A percentile compares a stretch with the other conserved stretches of the same genome.
Evolutionary conservation across 2,329 filamentous ascomycete species (phyloP).

Genomic region (Ophiostoma quercus): DNA sequence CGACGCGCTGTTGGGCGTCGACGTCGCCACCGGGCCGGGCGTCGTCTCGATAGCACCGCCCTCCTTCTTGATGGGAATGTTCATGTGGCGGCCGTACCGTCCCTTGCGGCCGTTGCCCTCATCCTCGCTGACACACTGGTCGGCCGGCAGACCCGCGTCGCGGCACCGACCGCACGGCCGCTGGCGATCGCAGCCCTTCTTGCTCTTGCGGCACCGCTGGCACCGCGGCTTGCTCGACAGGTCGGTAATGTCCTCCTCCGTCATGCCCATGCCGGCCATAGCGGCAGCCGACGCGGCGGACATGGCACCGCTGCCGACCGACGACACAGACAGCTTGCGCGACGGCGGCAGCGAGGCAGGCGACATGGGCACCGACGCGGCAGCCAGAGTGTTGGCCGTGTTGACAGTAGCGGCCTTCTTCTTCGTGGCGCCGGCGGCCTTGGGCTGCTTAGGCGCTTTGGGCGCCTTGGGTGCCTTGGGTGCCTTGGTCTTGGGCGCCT

Average conservation of each 20-base stretch:
- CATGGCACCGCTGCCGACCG: constrained; percentile 37
- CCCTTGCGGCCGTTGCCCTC: constrained; percentile 97
- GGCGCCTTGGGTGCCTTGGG: constrained; percentile 42
- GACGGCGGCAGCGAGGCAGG: constrained; percentile 64
- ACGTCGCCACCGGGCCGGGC: constrained; percentile 25
- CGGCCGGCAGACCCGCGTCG: constrained; percentile 87
- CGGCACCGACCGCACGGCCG: constrained; percentile 92
- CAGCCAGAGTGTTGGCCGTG: not conserved
- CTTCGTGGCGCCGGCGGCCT: constrained; percentile 48
- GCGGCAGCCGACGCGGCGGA: constrained; percentile 17
- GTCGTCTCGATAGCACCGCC: constrained; percentile 37
- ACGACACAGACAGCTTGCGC: constrained; percentile 69
- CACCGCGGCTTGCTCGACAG: constrained; percentile 93
- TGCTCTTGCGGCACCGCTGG: constrained; percentile 97
- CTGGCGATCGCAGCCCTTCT: constrained; percentile 97
- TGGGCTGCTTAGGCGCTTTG: constrained; percentile 40
- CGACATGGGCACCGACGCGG: constrained; percentile 46
- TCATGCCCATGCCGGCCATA: constrained; percentile 37
- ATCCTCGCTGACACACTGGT: constrained; percentile 95
- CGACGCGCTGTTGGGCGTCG: constrained; percentile 9
- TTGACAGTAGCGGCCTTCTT: constrained; percentile 36
- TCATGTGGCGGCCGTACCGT: constrained; percentile 72
- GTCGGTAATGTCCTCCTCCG: constrained; percentile 88
- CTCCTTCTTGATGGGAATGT: constrained; percentile 57
- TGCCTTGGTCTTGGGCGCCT: constrained; percentile 40